phyloP scores from a whole-genome alignment of 345 rosid genomes.

The Aurinia saxatilis region DNA sequence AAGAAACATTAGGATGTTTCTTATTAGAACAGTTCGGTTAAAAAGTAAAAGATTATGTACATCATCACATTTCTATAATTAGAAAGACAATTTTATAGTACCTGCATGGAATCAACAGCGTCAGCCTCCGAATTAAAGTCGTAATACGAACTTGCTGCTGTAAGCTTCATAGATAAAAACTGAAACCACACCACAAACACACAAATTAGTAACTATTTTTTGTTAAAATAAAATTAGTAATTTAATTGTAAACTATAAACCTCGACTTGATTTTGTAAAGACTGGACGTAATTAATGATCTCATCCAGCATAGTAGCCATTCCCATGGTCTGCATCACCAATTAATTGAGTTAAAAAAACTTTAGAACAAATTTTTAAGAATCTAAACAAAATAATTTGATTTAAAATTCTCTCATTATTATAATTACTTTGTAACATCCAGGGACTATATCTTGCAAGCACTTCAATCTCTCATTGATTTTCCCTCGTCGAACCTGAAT shows the following conservation, averaged over 20 bases:
- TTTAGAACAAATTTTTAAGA: background rate
- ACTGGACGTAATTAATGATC: slow-evolving; percentile 74
- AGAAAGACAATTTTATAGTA: background rate
- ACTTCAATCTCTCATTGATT: slow-evolving; percentile 65
- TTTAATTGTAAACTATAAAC: slow-evolving; percentile 15
- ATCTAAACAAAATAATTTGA: background rate
- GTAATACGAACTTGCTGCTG: slow-evolving; percentile 66
- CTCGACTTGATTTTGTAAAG: slow-evolving; percentile 81
- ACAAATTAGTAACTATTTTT: too few relatives aligned
- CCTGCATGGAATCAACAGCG: slow-evolving; percentile 50
- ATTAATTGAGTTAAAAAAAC: background rate
- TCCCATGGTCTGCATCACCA: slow-evolving; percentile 62
- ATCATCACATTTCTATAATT: too few relatives aligned
- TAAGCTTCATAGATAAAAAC: slow-evolving; percentile 89
- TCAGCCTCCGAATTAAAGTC: slow-evolving; percentile 69
- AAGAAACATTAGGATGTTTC: too few relatives aligned
- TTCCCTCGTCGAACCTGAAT: slow-evolving; percentile 67
- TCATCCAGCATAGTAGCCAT: slow-evolving; percentile 83
- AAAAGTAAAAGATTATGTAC: too few relatives aligned
- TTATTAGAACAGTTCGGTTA: too few relatives aligned
- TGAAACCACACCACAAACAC: slow-evolving; percentile 19
- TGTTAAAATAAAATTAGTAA: background rate
- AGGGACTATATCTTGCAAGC: slow-evolving; percentile 78
- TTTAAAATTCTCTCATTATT: background rate
- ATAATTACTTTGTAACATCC: slow-evolving; percentile 67